Evolutionary conservation across 306 rosid species (phyloP).

Genomic region (Castanea sativa): DNA sequence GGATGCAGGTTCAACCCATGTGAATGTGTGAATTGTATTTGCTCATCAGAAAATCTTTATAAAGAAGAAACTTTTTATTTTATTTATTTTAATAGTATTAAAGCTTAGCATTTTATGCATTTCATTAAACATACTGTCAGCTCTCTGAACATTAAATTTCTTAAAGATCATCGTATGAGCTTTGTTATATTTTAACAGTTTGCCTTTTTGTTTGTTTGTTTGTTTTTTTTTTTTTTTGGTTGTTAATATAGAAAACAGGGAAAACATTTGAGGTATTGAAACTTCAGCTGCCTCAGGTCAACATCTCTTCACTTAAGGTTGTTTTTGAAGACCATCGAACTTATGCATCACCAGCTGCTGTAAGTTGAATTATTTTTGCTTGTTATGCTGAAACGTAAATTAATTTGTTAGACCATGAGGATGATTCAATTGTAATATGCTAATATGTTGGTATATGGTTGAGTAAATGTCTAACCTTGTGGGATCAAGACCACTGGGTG

Average conservation of each 20-base stretch:
- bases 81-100: not conserved
- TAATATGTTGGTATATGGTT: not conserved
- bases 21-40: not conserved
- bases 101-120: not conserved
- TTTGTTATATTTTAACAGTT: constrained; percentile 5
- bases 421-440: constrained; percentile 11
- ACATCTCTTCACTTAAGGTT: constrained; percentile 75
- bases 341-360: constrained; percentile 83
- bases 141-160: not conserved
- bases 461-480: no score
- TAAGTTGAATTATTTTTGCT: constrained; percentile 46
- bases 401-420: constrained; percentile 17
- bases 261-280: constrained; percentile 68
- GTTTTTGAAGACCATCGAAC: constrained; percentile 90
- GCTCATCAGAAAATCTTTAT: not conserved
- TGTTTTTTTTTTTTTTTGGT: constrained; percentile 12
- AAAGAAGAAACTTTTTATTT: not conserved
- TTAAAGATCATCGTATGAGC: not conserved
- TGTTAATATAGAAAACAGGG: constrained; percentile 68
- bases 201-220: constrained; percentile 4
- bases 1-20: not conserved
- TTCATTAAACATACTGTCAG: not conserved
- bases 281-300: constrained; percentile 83
- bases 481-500: no score
- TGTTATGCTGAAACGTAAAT: not conserved